phyloP scores from a whole-genome alignment of 2,329 filamentous ascomycete species.

The Metarhizium anisopliae region DNA sequence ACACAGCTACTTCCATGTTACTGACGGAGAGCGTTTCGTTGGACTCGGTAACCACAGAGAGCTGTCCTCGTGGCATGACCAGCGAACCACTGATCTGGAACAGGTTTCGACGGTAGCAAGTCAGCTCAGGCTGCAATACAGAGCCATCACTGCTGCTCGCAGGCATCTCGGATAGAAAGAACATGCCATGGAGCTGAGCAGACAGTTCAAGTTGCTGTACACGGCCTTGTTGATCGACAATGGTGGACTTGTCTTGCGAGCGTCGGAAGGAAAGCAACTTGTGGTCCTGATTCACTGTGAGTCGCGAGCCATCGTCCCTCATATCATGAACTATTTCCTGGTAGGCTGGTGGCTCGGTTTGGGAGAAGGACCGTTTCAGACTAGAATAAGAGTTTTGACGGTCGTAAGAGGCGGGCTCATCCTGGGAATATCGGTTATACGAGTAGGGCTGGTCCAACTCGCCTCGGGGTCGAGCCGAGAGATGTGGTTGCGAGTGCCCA shows the following conservation, averaged over 20 bases:
- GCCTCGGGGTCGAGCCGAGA: slow-evolving; percentile 38
- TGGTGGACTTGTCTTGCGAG: slow-evolving; percentile 49
- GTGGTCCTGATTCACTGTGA: slow-evolving; percentile 51
- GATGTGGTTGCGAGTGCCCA: slow-evolving; percentile 28
- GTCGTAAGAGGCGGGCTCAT: slow-evolving; percentile 46
- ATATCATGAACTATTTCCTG: slow-evolving; percentile 54
- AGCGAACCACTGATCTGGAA: slow-evolving; percentile 93
- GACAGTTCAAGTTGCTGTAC: slow-evolving; percentile 54
- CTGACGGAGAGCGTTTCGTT: slow-evolving; percentile 77
- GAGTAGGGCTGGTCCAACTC: slow-evolving; percentile 43
- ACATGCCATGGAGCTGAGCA: slow-evolving; percentile 80
- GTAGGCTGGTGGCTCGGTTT: slow-evolving; percentile 45
- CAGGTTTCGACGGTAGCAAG: slow-evolving; percentile 89
- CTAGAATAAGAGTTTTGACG: slow-evolving; percentile 43
- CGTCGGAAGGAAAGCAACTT: slow-evolving; percentile 51
- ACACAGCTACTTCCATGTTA: slow-evolving; percentile 78
- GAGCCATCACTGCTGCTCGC: slow-evolving; percentile 50
- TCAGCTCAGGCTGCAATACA: slow-evolving; percentile 68
- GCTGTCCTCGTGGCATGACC: slow-evolving; percentile 66
- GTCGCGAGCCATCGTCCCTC: slow-evolving; percentile 47
- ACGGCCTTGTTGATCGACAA: slow-evolving; percentile 49
- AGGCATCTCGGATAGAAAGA: slow-evolving; percentile 75
- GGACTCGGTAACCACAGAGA: slow-evolving; percentile 75
- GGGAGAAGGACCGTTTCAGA: slow-evolving; percentile 49
- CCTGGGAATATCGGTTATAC: slow-evolving; percentile 46